A percentile compares a stretch with the other conserved stretches of the same genome.
phyloP scores from a whole-genome alignment of 2,329 filamentous ascomycete species.

The Dactylellina cionopaga region DNA sequence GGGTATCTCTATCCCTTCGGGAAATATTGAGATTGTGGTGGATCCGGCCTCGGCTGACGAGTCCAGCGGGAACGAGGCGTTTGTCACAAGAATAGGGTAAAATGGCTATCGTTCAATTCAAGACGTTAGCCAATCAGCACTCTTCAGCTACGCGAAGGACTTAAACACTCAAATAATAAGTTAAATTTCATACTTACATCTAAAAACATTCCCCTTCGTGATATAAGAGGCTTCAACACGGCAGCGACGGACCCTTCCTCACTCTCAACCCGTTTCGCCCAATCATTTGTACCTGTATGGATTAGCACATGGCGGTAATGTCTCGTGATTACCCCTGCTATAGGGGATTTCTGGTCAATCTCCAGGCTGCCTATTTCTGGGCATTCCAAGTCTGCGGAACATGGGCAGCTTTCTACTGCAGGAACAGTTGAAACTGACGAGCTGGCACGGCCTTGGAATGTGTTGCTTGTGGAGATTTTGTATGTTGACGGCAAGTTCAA shows the following conservation, averaged over 20 bases:
- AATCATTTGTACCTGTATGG: conserved; percentile 40
- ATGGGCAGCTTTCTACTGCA: conserved; percentile 20
- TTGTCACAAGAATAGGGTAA: conserved; percentile 54
- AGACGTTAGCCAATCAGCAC: background rate
- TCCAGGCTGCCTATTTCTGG: conserved; percentile 4
- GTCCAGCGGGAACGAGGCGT: conserved; percentile 48
- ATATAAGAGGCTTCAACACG: conserved; percentile 25
- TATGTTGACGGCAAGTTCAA: conserved; percentile 9
- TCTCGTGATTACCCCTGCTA: conserved; percentile 34
- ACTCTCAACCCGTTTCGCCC: conserved; percentile 34
- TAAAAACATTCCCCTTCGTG: conserved; percentile 17
- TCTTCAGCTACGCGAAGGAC: background rate
- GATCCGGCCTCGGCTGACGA: background rate
- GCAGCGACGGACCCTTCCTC: conserved; percentile 14
- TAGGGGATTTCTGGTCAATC: conserved; percentile 15
- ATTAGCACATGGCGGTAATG: conserved; percentile 47
- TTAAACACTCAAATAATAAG: background rate
- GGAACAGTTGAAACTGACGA: conserved; percentile 1
- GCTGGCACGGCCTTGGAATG: background rate
- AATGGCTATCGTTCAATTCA: conserved; percentile 48
- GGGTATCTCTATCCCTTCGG: conserved; percentile 45
- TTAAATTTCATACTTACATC: conserved; percentile 8
- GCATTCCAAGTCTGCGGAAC: background rate
- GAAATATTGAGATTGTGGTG: conserved; percentile 53
- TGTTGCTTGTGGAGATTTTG: conserved; percentile 26